phyloP scores from a whole-genome alignment of 352 stramenopile genomes.

The Phytophthora fragariaefolia region DNA sequence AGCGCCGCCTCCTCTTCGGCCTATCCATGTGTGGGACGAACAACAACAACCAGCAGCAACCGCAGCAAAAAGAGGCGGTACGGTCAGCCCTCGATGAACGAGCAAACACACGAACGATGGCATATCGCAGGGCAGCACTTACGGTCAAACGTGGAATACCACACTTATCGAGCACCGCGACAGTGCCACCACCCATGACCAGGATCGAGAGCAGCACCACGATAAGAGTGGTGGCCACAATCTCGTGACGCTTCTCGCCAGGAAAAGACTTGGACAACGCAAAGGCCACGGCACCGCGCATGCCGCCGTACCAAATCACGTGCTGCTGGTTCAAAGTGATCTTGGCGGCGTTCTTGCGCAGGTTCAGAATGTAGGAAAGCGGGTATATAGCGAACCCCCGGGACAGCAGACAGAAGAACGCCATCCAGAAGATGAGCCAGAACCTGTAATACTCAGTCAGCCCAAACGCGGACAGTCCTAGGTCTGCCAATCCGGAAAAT shows the following conservation, averaged over 20 bases:
- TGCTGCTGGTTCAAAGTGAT: constrained; percentile 92
- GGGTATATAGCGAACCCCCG: constrained; percentile 91
- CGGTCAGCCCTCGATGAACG: constrained; percentile 3
- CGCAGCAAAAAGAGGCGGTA: constrained; percentile 3
- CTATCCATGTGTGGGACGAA: constrained; percentile 42
- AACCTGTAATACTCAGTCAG: constrained; percentile 80
- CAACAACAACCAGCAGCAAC: constrained; percentile 12
- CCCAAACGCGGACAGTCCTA: constrained; percentile 91
- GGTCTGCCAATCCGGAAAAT: constrained; percentile 50
- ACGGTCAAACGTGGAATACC: constrained; percentile 87
- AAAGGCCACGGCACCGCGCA: constrained; percentile 94
- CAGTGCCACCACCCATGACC: constrained; percentile 90
- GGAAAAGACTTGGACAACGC: constrained; percentile 92
- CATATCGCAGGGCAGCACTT: constrained; percentile 20
- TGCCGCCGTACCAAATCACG: constrained; percentile 95
- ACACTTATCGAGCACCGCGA: constrained; percentile 87
- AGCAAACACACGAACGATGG: neutral
- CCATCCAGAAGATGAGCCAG: constrained; percentile 88
- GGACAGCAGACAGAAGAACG: constrained; percentile 85
- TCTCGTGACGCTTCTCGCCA: constrained; percentile 81
- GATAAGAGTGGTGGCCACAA: constrained; percentile 92
- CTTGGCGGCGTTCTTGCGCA: constrained; percentile 55
- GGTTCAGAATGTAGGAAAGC: constrained; percentile 77
- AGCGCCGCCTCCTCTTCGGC: constrained; percentile 73
- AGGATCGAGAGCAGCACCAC: constrained; percentile 94